Conservation (phyloP, 345 rosid species). For the Hibiscus tridactylites region DNA sequence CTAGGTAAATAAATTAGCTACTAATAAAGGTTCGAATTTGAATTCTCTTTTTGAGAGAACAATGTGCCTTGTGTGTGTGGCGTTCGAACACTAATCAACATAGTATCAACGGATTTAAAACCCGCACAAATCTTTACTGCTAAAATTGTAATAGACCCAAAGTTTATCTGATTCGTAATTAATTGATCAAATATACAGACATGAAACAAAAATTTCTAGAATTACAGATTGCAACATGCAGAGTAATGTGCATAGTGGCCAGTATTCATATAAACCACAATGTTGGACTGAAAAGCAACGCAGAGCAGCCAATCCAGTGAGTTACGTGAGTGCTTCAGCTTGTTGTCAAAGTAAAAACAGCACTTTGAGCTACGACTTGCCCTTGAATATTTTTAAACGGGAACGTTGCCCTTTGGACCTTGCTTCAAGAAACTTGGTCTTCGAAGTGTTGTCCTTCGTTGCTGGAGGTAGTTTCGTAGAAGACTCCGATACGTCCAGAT, state of each 20-base stretch:
- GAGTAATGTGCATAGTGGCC: no score
- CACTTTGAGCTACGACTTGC: constrained; percentile 27
- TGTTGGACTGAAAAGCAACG: neutral
- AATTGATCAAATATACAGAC: constrained; percentile 28
- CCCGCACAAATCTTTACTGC: no score
- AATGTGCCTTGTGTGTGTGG: no score
- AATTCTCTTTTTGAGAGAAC: no score
- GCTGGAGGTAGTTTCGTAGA: constrained; percentile 33
- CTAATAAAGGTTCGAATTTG: no score
- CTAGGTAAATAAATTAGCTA: no score
- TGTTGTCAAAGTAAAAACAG: neutral
- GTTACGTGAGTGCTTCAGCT: neutral
- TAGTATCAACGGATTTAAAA: no score
- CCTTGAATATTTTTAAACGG: constrained; percentile 48
- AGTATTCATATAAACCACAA: constrained; percentile 17
- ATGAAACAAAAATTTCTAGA: neutral
- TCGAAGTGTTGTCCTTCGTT: constrained; percentile 57
- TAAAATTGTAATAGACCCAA: no score
- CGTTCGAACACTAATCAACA: no score
- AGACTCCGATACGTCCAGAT: constrained; percentile 39
- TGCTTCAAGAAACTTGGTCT: constrained; percentile 59
- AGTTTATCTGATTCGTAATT: neutral
- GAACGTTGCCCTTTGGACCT: constrained; percentile 35
- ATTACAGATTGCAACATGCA: constrained; percentile 9
- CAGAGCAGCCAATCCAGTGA: neutral